phyloP scores from a whole-genome alignment of 257 asterid genomes.

The Ophiorrhiza pumila region DNA sequence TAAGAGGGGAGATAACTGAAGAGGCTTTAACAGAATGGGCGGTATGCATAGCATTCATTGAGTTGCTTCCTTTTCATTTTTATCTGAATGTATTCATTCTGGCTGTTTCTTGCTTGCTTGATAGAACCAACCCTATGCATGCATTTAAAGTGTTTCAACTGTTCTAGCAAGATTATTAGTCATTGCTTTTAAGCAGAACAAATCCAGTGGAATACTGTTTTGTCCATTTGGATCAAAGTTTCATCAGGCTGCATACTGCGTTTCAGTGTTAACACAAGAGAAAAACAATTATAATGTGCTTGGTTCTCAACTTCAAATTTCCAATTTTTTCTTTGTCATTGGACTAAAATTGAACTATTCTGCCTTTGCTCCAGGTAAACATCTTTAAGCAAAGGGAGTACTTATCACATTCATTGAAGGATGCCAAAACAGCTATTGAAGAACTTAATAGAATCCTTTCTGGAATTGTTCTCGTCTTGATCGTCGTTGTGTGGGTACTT shows the following conservation, averaged over 20 bases:
- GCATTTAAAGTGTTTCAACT: neutral
- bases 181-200: neutral
- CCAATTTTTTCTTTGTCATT: neutral
- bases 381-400: constrained; percentile 20
- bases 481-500: constrained; percentile 22
- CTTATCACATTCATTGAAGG: constrained; percentile 26
- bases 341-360: neutral
- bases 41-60: constrained; percentile 15
- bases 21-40: constrained; percentile 22
- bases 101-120: neutral
- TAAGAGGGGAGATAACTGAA: constrained; percentile 17
- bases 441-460: constrained; percentile 28
- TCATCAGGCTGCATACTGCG: neutral
- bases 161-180: neutral
- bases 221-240: neutral
- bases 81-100: neutral
- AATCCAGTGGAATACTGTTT: neutral
- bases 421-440: constrained; percentile 30
- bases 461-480: constrained; percentile 10
- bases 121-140: no score
- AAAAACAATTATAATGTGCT: no score
- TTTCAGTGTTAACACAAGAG: no score
- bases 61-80: neutral
- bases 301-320: neutral
- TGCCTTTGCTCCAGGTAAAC: constrained; percentile 15